Evolutionary conservation across 169 alveolate genomes (phyloP).

Genomic region (Babesia bovis): DNA sequence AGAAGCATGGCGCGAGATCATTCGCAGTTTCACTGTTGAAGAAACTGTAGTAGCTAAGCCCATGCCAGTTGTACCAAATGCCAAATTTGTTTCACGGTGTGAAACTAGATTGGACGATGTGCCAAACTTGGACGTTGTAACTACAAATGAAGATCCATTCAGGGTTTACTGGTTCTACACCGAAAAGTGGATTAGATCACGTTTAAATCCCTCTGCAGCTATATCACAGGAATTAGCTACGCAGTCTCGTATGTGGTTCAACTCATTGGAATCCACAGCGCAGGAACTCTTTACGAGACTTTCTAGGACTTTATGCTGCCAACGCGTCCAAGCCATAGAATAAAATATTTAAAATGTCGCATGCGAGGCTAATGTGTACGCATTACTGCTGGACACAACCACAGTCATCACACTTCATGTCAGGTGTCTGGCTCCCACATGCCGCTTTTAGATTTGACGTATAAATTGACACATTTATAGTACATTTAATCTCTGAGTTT

Average conservation of each 20-base stretch:
- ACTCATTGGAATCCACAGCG: slow-evolving; percentile 40
- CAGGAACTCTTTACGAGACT: slow-evolving; percentile 55
- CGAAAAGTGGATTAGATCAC: slow-evolving; percentile 52
- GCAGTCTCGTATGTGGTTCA: slow-evolving; percentile 57
- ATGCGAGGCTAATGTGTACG: background rate
- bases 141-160: slow-evolving; percentile 45
- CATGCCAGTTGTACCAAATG: slow-evolving; percentile 51
- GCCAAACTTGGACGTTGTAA: slow-evolving; percentile 41
- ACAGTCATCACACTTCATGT: background rate
- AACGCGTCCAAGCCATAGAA: background rate
- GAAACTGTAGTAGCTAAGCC: slow-evolving; percentile 7
- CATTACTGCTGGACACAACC: background rate
- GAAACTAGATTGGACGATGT: slow-evolving; percentile 45
- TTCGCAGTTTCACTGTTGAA: slow-evolving; percentile 7
- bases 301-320: slow-evolving; percentile 57
- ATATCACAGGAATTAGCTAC: slow-evolving; percentile 14
- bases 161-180: slow-evolving; percentile 66
- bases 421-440: slow-evolving; percentile 5
- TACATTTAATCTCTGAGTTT: too few relatives aligned
- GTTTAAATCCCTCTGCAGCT: slow-evolving; percentile 34
- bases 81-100: slow-evolving; percentile 34
- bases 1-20: slow-evolving; percentile 53
- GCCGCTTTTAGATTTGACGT: too few relatives aligned
- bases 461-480: too few relatives aligned
- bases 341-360: background rate